Percentiles rank a stretch among this genome's conserved stretches.
Conservation (phyloP, 2,329 filamentous ascomycete species). For the Microcyclosporella mali region DNA sequence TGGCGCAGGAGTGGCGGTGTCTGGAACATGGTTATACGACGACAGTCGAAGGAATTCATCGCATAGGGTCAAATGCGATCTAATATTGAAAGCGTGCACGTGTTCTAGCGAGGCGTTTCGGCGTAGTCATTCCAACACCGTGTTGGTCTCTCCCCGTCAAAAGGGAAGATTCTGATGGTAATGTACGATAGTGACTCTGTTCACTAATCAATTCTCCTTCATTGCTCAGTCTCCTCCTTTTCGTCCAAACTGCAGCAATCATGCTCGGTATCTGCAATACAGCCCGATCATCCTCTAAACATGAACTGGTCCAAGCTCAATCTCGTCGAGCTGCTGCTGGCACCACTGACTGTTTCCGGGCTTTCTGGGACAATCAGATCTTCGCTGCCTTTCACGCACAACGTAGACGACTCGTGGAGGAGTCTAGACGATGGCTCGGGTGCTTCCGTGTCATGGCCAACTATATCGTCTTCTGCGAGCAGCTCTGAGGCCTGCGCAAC, state of each 20-base stretch:
- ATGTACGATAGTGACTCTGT: too few species aligned
- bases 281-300: conserved; percentile 11
- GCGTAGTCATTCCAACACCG: too few species aligned
- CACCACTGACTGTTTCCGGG: conserved; percentile 34
- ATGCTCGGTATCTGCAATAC: too few species aligned
- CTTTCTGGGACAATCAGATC: conserved; percentile 44
- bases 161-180: too few species aligned
- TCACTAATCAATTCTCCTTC: too few species aligned
- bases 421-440: conserved; percentile 22
- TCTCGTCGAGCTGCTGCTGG: conserved; percentile 30
- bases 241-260: too few species aligned
- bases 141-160: too few species aligned
- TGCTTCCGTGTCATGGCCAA: conserved; percentile 23
- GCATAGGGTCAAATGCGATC: too few species aligned
- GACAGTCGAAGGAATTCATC: too few species aligned
- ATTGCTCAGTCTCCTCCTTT: too few species aligned
- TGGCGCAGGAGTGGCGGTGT: too few species aligned
- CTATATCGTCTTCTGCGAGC: conserved; percentile 8
- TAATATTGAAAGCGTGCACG: too few species aligned
- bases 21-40: neutral
- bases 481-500: conserved; percentile 4
- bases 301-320: conserved; percentile 38
- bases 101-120: neutral
- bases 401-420: conserved; percentile 2
- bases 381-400: conserved; percentile 39